Percentiles rank a stretch among this genome's conserved stretches.
These are phyloP conservation scores for Populus nigra DNA, from an alignment of 345 rosid species.

Conservation along the genomic window DNA sequence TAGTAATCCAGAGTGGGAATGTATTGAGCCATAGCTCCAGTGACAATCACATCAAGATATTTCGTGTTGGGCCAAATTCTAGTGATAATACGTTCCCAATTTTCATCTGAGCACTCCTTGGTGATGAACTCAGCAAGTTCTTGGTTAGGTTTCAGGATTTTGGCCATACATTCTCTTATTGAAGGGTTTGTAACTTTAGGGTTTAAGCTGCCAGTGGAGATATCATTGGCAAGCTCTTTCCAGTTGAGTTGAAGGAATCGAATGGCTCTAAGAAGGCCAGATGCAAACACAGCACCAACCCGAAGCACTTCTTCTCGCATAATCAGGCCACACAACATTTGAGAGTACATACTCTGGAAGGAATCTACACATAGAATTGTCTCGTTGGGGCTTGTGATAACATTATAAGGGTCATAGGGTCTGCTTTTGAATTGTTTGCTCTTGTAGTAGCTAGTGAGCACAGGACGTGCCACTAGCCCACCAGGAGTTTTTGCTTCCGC, in stretches of 20 bases:
- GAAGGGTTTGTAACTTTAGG: slow-evolving; percentile 48
- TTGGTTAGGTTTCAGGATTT: slow-evolving; percentile 52
- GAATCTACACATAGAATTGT: slow-evolving; percentile 87
- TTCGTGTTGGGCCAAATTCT: slow-evolving; percentile 89
- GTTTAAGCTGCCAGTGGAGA: slow-evolving; percentile 57
- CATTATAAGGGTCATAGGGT: slow-evolving; percentile 79
- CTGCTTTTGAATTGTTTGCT: slow-evolving; percentile 83
- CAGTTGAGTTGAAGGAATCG: slow-evolving; percentile 84
- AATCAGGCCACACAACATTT: slow-evolving; percentile 85
- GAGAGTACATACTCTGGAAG: slow-evolving; percentile 93
- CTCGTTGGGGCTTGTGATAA: slow-evolving; percentile 90
- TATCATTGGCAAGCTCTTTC: slow-evolving; percentile 56
- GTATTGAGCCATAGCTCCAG: slow-evolving; percentile 97
- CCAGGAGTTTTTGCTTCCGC: slow-evolving; percentile 88
- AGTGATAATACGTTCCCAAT: slow-evolving; percentile 74
- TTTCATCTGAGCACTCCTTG: slow-evolving; percentile 46
- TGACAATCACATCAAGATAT: slow-evolving; percentile 86
- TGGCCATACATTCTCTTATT: slow-evolving; percentile 39
- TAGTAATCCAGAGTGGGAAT: slow-evolving; percentile 91
- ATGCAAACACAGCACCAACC: slow-evolving; percentile 88
- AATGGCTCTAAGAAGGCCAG: slow-evolving; percentile 86
- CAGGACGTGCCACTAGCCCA: slow-evolving; percentile 85
- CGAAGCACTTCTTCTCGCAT: slow-evolving; percentile 77
- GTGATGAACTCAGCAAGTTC: slow-evolving; percentile 53
- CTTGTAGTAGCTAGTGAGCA: slow-evolving; percentile 93